Percentiles rank a stretch among this genome's conserved stretches.
Evolutionary conservation across 1,284 basidiomycete species (phyloP).

Genomic region (Thecaphora thlaspeos): DNA sequence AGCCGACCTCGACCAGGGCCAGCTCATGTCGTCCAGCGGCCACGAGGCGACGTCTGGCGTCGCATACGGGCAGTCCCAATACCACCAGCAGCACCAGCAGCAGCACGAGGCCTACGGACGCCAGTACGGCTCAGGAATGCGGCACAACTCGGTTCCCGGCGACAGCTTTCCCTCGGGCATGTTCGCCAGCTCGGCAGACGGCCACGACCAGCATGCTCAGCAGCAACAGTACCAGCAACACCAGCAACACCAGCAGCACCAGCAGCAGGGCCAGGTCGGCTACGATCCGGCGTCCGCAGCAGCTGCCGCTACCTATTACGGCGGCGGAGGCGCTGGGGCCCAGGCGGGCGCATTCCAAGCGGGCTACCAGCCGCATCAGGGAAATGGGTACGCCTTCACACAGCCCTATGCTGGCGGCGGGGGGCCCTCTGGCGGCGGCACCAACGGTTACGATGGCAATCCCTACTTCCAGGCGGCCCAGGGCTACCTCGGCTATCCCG

Average conservation of each 20-base stretch:
- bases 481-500: conserved; percentile 38
- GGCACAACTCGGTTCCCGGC: conserved; percentile 31
- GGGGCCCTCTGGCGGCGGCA: conserved; percentile 6
- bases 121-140: conserved; percentile 19
- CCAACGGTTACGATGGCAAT: conserved; percentile 25
- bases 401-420: conserved; percentile 5
- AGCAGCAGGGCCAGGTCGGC: conserved; percentile 20
- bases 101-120: conserved; percentile 2
- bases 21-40: background rate
- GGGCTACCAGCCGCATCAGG: conserved; percentile 24
- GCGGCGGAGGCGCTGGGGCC: conserved; percentile 1
- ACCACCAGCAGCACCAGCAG: background rate
- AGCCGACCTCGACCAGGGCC: conserved; percentile 28
- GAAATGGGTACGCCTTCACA: conserved; percentile 26
- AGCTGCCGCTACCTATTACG: conserved; percentile 13
- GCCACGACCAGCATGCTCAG: conserved; percentile 4
- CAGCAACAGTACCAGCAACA: conserved; percentile 1
- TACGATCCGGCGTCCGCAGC: conserved; percentile 16
- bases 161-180: conserved; percentile 8
- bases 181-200: conserved; percentile 9
- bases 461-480: conserved; percentile 45
- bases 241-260: background rate
- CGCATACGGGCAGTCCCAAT: too few species aligned
- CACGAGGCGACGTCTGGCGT: conserved; percentile 12
- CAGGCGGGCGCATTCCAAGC: background rate